Base-by-base conservation (phyloP, 176 grass and related monocot species). In the Miscanthus lutarioriparius region DNA sequence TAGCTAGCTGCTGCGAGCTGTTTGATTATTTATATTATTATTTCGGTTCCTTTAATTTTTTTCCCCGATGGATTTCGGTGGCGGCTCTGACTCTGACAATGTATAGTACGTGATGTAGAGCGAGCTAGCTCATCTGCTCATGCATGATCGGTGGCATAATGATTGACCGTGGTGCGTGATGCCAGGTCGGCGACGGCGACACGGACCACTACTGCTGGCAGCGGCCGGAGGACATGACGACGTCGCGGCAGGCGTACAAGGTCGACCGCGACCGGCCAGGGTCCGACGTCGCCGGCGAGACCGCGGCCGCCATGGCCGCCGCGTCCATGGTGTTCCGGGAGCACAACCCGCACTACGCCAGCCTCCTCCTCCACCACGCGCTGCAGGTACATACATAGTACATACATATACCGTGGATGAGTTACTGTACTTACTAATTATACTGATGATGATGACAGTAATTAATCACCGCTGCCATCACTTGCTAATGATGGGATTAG, bases 121-220 rank as follows among this genome's bases (percentile, higher is more conserved):
- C 51, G 8, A 58, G 37, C 25, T 43, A 54, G 56, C 41, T 69
- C 14, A 77, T 6, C 47, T 22, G 51, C 5, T n/a, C 20, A 58
- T 58, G 53, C 20, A 56, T 53, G 49, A 53, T 53, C 49, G 49
- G 20, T 19, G 45, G 15, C 45, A 17, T 47, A 47, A 19, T 51
- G 48, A 53, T 53, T 53, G 1, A 53, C 48, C 48, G 17, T 9
- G 17, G 22, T 32, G 59, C 0, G 13, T 3, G 64, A 22, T 80
- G n/a, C 86, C 86, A 97, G 94, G 94, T 94, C 41, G 94, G 94
- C 48, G 91, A 97, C 81, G 94, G 94, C 44, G 91, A 97, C 70
- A 94, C 94, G 48, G 94, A 97, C 87, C 94, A 97, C 80, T 97
- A 97, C 85, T 97, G 94, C 87, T 97, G 94, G 94, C 94, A 97